Conservation (phyloP, 306 rosid genomes). For the Prunus persica region Prunus_persica_NCBIv2 NC_034010.1:26506001-26506500, state of each 20-base stretch:
- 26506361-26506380: constrained; percentile 89
- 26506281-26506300: background rate
- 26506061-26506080: constrained; percentile 45
- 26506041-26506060: constrained; percentile 16
- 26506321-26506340: constrained; percentile 52
- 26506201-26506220: constrained; percentile 55
- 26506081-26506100: constrained; percentile 50
- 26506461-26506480: background rate
- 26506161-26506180: constrained; percentile 63
- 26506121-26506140: constrained; percentile 79
- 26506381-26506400: constrained; percentile 69
- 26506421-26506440: constrained; percentile 98
- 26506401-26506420: constrained; percentile 84
- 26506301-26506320: constrained; percentile 22
- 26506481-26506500: too few relatives aligned
- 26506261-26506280: background rate
- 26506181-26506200: constrained; percentile 78
- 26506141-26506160: constrained; percentile 49
- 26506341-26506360: constrained; percentile 73
- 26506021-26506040: constrained; percentile 54
- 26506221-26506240: constrained; percentile 61
- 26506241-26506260: constrained; percentile 39
- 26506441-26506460: constrained; percentile 87
- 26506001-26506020: constrained; percentile 32
- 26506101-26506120: constrained; percentile 79